Base-by-base conservation (phyloP, 129 eudicot species). In the Silybum marianum region DNA sequence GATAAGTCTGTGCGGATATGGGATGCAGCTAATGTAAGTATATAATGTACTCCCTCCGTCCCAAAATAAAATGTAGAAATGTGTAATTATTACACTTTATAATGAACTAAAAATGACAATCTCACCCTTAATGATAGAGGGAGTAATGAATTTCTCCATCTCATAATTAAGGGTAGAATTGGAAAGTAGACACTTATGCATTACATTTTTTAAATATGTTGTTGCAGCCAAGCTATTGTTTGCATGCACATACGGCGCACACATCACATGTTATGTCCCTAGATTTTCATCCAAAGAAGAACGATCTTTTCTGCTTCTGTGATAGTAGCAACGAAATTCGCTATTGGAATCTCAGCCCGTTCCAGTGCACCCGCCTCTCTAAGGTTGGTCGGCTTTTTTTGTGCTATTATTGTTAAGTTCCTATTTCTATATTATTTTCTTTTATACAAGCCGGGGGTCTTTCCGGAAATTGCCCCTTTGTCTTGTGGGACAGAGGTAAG, bases 211-310 rank as follows among this genome's bases (percentile, higher is more conserved):
- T 82, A 11, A 30, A 80, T 14, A 26, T 46, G 18, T 65, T 78
- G 28, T 86, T 89, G 90, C 97, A 95, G 99, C 97, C 99, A 39
- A 87, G 93, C 87, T 89, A 89, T 75, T 95, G 97, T 81, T 82
- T 92, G 84, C 78, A 95, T 72, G 97, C 96, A 73, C 90, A 92
- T 81, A 91, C 97, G 5, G 89, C 93, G 38, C 97, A 91, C 82
- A 51, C 89, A 23, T 83, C 91, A 38, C 99, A 88, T 81, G 90
- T 95, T 82, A 88, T 95, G 90, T 95, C 99, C 82, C 89, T 95
- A 2, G 99, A 95, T 89, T 95, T 95, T 89, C 93, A 95, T 91
- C 99, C 99, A 21, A 95, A 95, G 92, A 95, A 92, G 91, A 92
- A 83, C 46, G 99, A 92, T 16, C 89, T 95, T 30, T 92, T 95